phyloP scores from a whole-genome alignment of 2,329 filamentous ascomycete genomes.

The Colletotrichum sp. region DNA sequence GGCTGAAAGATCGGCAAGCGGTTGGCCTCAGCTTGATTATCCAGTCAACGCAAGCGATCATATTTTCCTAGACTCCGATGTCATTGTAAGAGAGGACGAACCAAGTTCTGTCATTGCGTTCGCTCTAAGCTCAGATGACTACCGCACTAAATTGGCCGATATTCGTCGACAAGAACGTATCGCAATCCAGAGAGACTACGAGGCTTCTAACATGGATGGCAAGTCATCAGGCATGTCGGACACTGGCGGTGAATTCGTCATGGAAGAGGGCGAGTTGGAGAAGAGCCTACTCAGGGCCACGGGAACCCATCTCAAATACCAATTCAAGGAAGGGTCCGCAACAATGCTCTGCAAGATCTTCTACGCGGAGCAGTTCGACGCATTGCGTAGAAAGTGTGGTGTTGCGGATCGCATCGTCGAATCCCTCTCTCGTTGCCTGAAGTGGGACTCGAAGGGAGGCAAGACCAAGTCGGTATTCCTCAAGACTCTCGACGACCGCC shows the following conservation, averaged over 20 bases:
- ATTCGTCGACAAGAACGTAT: slow-evolving; percentile 46
- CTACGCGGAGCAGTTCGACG: slow-evolving; percentile 97
- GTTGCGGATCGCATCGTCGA: slow-evolving; percentile 94
- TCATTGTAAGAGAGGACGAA: slow-evolving; percentile 96
- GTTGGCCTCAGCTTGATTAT: slow-evolving; percentile 92
- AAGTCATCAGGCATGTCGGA: slow-evolving; percentile 38
- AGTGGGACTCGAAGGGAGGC: slow-evolving; percentile 97
- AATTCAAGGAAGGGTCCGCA: slow-evolving; percentile 92
- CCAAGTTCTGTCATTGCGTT: slow-evolving; percentile 96
- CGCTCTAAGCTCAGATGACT: slow-evolving; percentile 86
- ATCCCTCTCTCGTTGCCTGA: slow-evolving; percentile 90
- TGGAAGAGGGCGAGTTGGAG: slow-evolving; percentile 78
- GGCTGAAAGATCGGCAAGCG: slow-evolving; percentile 95
- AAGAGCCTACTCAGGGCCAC: slow-evolving; percentile 83
- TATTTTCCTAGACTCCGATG: slow-evolving; percentile 95
- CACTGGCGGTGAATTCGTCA: slow-evolving; percentile 36
- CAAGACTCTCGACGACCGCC: slow-evolving; percentile 93
- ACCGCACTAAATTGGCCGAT: slow-evolving; percentile 76
- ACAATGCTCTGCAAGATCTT: slow-evolving; percentile 98
- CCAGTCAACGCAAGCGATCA: slow-evolving; percentile 88
- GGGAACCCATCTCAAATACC: slow-evolving; percentile 93
- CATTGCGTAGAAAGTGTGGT: slow-evolving; percentile 88
- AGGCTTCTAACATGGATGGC: slow-evolving; percentile 28
- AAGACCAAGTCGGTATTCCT: slow-evolving; percentile 98
- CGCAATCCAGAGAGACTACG: slow-evolving; percentile 21